Evolutionary conservation across 768 basidiomycete species (phyloP).

Genomic region (Calocera viscosa): DNA sequence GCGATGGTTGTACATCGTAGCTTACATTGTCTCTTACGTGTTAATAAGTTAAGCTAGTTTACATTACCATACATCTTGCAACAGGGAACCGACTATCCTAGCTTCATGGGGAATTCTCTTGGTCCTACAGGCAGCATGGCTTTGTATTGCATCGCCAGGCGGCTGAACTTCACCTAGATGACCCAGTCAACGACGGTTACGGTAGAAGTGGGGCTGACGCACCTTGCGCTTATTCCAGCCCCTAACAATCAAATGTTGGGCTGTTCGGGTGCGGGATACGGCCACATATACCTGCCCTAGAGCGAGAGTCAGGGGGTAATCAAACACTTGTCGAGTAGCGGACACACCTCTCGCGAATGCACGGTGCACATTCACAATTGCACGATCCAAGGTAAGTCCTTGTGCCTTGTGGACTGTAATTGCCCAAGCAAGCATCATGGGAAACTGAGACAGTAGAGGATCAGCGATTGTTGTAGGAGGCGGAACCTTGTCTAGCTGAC

Average conservation of each 20-base stretch:
- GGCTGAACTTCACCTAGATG: neutral
- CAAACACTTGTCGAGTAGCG: neutral
- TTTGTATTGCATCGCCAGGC: neutral
- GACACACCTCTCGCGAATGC: neutral
- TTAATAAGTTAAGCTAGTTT: neutral
- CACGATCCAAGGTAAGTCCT: neutral
- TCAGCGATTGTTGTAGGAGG: too few relatives aligned
- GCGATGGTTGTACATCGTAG: too few relatives aligned
- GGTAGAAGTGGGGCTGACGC: neutral
- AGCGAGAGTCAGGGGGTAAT: neutral
- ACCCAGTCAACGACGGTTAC: neutral
- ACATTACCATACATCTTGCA: neutral
- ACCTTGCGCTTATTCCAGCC: neutral
- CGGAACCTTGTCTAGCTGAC: too few relatives aligned
- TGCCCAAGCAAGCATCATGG: neutral
- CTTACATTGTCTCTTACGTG: neutral
- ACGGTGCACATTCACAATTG: neutral
- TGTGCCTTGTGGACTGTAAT: neutral
- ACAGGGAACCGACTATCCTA: neutral
- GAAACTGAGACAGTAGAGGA: neutral
- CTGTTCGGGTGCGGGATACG: neutral
- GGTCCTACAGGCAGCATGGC: neutral
- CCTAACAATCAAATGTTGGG: neutral
- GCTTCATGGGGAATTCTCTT: neutral
- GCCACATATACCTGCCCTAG: neutral